These are phyloP conservation scores for Lactarius pseudohatsudake DNA, from an alignment of 768 basidiomycete species.

Conservation along the genomic window DNA sequence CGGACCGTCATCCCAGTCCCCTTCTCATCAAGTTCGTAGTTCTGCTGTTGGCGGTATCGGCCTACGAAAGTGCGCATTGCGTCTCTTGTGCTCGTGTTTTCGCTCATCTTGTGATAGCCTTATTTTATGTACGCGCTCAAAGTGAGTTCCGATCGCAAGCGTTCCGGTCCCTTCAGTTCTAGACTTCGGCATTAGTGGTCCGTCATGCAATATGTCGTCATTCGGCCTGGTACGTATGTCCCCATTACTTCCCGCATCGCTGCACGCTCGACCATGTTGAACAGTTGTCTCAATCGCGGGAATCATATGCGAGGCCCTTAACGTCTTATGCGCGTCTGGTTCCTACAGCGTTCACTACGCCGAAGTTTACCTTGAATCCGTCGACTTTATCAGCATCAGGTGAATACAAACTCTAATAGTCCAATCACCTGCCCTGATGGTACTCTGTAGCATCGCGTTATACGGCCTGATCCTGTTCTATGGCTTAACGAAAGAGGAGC, in stretches of 20 bases:
- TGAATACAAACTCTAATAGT: slow-evolving; percentile 34
- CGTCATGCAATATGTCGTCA: slow-evolving; percentile 85
- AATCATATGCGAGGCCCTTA: slow-evolving; percentile 69
- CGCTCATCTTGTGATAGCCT: slow-evolving; percentile 42
- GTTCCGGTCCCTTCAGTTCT: slow-evolving; percentile 9
- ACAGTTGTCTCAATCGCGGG: slow-evolving; percentile 67
- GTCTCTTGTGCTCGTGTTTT: background rate
- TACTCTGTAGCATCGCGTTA: slow-evolving; percentile 62
- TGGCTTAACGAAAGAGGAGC: slow-evolving; percentile 74
- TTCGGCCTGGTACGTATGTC: slow-evolving; percentile 50
- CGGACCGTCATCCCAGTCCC: background rate
- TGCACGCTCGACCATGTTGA: slow-evolving; percentile 9
- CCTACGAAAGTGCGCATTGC: slow-evolving; percentile 62
- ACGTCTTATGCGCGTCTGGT: slow-evolving; percentile 67
- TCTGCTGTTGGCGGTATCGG: slow-evolving; percentile 79
- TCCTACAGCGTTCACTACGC: slow-evolving; percentile 63
- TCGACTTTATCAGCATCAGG: slow-evolving; percentile 85
- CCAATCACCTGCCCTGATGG: background rate
- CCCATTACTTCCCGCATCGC: background rate
- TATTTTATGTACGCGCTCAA: slow-evolving; percentile 92
- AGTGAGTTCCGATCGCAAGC: slow-evolving; percentile 39
- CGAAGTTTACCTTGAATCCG: slow-evolving; percentile 62
- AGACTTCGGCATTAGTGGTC: slow-evolving; percentile 55
- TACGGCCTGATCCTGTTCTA: slow-evolving; percentile 88
- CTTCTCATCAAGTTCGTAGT: slow-evolving; percentile 40